Base-by-base conservation (phyloP, 768 basidiomycete genomes). In the Tubosaeta sp. region DNA sequence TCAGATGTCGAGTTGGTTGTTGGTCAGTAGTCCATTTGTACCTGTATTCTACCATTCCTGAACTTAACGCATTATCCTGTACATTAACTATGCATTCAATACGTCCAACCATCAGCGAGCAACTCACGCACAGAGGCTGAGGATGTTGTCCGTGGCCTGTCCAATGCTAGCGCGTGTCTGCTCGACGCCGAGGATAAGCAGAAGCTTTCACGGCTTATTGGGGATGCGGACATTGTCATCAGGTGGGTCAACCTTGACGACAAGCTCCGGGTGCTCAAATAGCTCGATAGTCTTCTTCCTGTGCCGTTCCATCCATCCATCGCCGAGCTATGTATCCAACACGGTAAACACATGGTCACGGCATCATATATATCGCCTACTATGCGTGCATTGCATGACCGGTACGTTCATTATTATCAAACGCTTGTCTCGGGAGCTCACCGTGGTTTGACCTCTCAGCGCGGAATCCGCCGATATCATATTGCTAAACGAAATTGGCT, bases 311-410 rank as follows among this genome's bases (percentile, higher is more conserved):
- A 97, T 58, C 73, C 82, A 11, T 57, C 65, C 3, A 76, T 93
- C 13, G 94, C 93, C 3, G 75, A 85, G 56, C 59, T 82, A 0
- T 95, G 94, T 61, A 83, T 97, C 45, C 56, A 73, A 32, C 72
- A 84, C 54, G 59, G 70, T 11, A 89, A 85, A 55, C 87, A 95
- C 56, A 77, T 97, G 51, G 82, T 97, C 48, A 97, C 95, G 0
- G 92, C 95, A 0, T 95, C 92, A 5, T 97, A 97, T 64, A 84
- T 88, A 57, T 91, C 90, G 1, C 78, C 79, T 0, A 82, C 76
- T 9, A 97, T 97, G 92, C 70, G 74, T 7, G 71, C 69, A 0
- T 66, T 95, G 17, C 74, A 92, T 61, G 57, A 76, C 11, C 65
- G 69, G 91, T 92, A 58, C 25, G 81, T 52, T 29, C n/a, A 26